Evolutionary conservation across 2,329 filamentous ascomycete species (phyloP), one percentile per base, ranked within the genome.

Genomic region (Dactylellina parvicollis): DNA sequence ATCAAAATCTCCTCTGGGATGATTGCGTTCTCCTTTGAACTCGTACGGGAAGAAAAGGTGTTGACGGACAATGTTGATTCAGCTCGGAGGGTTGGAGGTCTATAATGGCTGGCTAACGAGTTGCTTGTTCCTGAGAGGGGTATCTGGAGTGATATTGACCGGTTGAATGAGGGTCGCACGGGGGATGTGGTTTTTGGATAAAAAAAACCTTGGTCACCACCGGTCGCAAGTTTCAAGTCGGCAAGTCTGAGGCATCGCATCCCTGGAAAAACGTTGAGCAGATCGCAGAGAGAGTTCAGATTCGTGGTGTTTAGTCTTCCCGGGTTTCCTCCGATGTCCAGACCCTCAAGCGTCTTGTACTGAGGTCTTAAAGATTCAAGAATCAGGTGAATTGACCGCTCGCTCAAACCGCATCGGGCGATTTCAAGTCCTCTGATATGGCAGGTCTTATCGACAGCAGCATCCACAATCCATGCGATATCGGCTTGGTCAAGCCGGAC

Each of bases 401-500:
- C 86, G 20, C 82, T 86, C 49, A 88, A 79, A 5, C 84, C 85
- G 77, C 89, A 91, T 46, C 86, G 84, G 55, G 87, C 87, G 61
- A 90, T 83, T 77, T 91, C 89, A 16, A 91, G 82, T 1, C 88
- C 89, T 50, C 89, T 86, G 59, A 91, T 82, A 77, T 89, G 87
- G 65, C 88, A 89, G 24, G 82, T 83, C 75, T 85, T 83, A 72
- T 90, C 87, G 0, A 88, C 88, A 8, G 88, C 86, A n/a, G 88
- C 88, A 75, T 88, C 88, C 46, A 90, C 87, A 47, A 80, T 77
- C 75, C 86, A 86, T 74, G 91, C 89, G 59, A 91, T 81, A 79
- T 91, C 89, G 0, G 87, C 87, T 60, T 91, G 89, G 40, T 87
- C 88, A n/a, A 91, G 84, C 71, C 86, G 85, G 73, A 91, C 89